Evolutionary conservation across 768 basidiomycete genomes (phyloP), one percentile per base, ranked within the genome.

Genomic region (Boletus bicolor): DNA sequence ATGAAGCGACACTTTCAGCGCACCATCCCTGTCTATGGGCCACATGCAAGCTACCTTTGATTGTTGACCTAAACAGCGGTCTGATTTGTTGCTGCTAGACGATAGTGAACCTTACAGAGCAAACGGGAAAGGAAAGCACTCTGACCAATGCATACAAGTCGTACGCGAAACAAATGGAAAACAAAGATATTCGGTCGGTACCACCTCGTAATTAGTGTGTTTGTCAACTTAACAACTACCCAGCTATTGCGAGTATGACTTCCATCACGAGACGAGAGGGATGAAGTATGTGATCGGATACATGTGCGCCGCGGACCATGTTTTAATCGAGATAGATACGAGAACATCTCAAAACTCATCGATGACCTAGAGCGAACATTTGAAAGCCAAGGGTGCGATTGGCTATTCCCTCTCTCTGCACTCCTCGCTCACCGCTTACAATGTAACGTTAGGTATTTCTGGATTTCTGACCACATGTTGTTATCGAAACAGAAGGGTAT

Each of bases 211-310:
- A 34, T 24, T 19, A 9, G 21, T 35, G 35, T 26, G 24, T 35
- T 38, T 42, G 37, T 49, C 42, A 34, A 53, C 32, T 54, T 58
- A 43, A 56, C 21, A 5, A 24, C 21, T 32, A 12, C 44, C 35
- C 17, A 91, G 89, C 58, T 93, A 92, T 63, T 74, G 76, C 58
- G 87, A 85, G 65, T 98, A 94, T 65, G 96, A 98, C 69, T 98
- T 98, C 70, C 96, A 98, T 72, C 80, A 76, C 4, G 93, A 97
- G 70, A 96, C 93, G 11, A 87, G 83, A 67, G 95, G 96, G 21
- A 97, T 98, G 96, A 92, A 91, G 88, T 92, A 57, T 52, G 81
- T 72, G 50, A 47, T 43, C 37, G 52, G 55, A 30, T n/a, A 19
- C 8, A 41, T 54, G 28, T 47, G 17, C 17, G 19, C 14, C 17